Percentiles rank a stretch among this genome's conserved stretches.
These are phyloP conservation scores for Patellifolia procumbens DNA, from an alignment of 179 eudicot species.

Conservation along the genomic window DNA sequence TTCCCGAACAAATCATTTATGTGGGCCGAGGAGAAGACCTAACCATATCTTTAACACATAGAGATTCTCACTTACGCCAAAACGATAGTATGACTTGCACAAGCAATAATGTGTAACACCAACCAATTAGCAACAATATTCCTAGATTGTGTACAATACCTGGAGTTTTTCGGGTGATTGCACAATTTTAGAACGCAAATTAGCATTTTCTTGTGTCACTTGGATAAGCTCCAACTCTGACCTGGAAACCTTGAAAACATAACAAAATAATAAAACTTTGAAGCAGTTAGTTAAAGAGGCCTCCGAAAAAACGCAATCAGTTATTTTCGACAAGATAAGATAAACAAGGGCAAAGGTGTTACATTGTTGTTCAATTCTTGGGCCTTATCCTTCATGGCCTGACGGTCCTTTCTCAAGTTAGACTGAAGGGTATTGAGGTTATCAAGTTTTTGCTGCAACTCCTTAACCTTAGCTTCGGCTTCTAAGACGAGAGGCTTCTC, in stretches of 20 bases:
- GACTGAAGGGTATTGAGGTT: conserved; percentile 70
- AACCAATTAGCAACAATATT: background rate
- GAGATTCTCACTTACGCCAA: background rate
- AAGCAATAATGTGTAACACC: background rate
- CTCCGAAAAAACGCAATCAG: too few species aligned
- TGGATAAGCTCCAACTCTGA: conserved; percentile 83
- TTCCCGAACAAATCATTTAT: background rate
- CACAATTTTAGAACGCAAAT: conserved; percentile 74
- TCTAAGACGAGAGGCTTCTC: conserved; percentile 73
- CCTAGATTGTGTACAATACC: conserved; percentile 35
- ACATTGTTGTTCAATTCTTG: conserved; percentile 82
- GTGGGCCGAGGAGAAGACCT: background rate
- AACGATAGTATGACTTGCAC: background rate
- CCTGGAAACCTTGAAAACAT: conserved; percentile 50
- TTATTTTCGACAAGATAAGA: background rate
- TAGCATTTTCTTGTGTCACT: conserved; percentile 81
- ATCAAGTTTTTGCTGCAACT: conserved; percentile 56
- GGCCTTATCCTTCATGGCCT: conserved; percentile 64
- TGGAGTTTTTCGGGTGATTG: conserved; percentile 94
- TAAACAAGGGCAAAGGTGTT: conserved; percentile 16
- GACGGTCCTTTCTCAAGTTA: conserved; percentile 53
- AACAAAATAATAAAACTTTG: conserved; percentile 17
- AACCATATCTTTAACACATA: background rate
- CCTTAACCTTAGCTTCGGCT: conserved; percentile 64
- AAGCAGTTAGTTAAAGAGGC: background rate